These are phyloP conservation scores for Sclerotinia borealis DNA, from an alignment of 2,329 filamentous ascomycete species.

Conservation along the genomic window DNA sequence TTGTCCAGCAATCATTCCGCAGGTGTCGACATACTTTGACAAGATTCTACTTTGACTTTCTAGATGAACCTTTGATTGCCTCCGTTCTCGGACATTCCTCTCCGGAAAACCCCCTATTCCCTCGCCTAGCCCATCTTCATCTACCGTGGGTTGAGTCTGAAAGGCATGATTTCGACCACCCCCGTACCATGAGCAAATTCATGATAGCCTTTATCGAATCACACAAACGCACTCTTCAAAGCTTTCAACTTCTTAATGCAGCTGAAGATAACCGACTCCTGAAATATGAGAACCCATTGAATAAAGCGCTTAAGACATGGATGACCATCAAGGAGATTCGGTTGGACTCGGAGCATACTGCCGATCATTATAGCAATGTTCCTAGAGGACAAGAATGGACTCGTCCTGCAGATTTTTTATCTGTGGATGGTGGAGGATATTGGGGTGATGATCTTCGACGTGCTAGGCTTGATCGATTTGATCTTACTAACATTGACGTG, in stretches of 20 bases:
- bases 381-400: conserved; percentile 14
- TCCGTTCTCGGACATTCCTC: neutral
- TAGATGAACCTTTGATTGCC: conserved; percentile 9
- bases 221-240: conserved; percentile 13
- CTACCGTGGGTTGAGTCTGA: conserved; percentile 11
- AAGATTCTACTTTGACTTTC: conserved; percentile 10
- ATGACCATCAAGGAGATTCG: conserved; percentile 12
- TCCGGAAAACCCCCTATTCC: neutral
- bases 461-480: conserved; percentile 12
- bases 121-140: conserved; percentile 7
- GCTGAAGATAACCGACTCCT: conserved; percentile 11
- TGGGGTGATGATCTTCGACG: conserved; percentile 14
- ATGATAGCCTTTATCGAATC: conserved; percentile 16
- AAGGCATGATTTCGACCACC: conserved; percentile 13
- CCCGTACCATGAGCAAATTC: conserved; percentile 15
- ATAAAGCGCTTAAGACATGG: conserved; percentile 7
- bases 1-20: conserved; percentile 11
- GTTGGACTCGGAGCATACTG: conserved; percentile 12
- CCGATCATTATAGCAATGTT: conserved; percentile 11
- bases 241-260: conserved; percentile 13
- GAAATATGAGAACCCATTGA: conserved; percentile 13
- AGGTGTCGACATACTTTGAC: conserved; percentile 3
- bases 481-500: conserved; percentile 10
- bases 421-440: conserved; percentile 12
- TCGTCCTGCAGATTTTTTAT: conserved; percentile 12